Conservation (phyloP, 352 stramenopile species). For the Phytopythium vexans region DNA sequence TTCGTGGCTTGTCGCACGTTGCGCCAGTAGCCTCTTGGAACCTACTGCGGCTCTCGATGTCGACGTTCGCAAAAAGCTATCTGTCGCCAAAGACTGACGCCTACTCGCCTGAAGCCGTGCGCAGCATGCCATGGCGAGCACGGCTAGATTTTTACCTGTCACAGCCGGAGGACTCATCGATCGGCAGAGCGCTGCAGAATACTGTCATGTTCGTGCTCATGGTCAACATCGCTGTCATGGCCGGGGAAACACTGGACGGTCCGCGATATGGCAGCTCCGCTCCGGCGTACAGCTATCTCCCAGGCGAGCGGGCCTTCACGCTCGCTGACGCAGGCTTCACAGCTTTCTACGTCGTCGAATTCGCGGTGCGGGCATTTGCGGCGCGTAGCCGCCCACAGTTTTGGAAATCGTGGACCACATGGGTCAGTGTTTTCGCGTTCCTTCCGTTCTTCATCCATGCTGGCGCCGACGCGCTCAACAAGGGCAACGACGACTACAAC, state of each 20-base stretch:
- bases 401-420: slow-evolving; percentile 30
- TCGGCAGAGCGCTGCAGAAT: slow-evolving; percentile 39
- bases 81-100: not conserved
- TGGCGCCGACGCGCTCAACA: slow-evolving; percentile 2
- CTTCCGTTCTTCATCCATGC: slow-evolving; percentile 25
- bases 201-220: slow-evolving; percentile 28
- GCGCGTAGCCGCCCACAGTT: slow-evolving; percentile 18
- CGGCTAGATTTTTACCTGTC: slow-evolving; percentile 38
- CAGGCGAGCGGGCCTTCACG: slow-evolving; percentile 19
- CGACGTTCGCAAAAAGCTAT: not conserved
- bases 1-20: not conserved
- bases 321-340: slow-evolving; percentile 30
- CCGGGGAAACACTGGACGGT: slow-evolving; percentile 46
- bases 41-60: not conserved
- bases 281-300: slow-evolving; percentile 44
- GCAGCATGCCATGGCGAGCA: slow-evolving; percentile 22
- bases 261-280: slow-evolving; percentile 37
- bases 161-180: slow-evolving; percentile 32
- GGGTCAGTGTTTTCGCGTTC: slow-evolving; percentile 27
- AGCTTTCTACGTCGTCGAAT: slow-evolving; percentile 43
- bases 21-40: slow-evolving; percentile 1
- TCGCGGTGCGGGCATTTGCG: slow-evolving; percentile 23
- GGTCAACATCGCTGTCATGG: slow-evolving; percentile 37
- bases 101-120: slow-evolving; percentile 17
- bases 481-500: slow-evolving; percentile 3